Conservation (phyloP, 768 basidiomycete genomes). For the Kwoniella shandongensis region DNA sequence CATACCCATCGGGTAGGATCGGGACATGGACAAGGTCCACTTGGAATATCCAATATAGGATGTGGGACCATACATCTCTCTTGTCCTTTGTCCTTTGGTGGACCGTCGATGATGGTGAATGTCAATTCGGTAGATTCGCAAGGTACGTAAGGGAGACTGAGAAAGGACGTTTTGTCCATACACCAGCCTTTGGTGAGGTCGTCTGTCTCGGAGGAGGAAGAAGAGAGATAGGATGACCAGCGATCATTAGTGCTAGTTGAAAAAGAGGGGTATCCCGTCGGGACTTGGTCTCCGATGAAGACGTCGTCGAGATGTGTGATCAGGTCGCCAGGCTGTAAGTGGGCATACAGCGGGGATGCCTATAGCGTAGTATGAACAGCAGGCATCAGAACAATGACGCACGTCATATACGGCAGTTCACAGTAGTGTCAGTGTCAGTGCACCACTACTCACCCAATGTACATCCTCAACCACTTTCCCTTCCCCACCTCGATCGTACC, state of each 20-base stretch:
- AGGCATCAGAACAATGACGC: too few relatives aligned
- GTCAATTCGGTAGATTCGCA: constrained; percentile 51
- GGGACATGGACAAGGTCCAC: constrained; percentile 33
- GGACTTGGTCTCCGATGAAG: constrained; percentile 51
- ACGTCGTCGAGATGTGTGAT: constrained; percentile 69
- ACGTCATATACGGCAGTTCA: not conserved
- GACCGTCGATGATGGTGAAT: constrained; percentile 21
- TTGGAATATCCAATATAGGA: constrained; percentile 39
- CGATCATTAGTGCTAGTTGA: constrained; percentile 9
- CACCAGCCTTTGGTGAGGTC: constrained; percentile 64
- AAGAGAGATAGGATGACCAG: constrained; percentile 55
- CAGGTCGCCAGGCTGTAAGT: constrained; percentile 63
- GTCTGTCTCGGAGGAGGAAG: constrained; percentile 55
- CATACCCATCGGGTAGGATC: constrained; percentile 58
- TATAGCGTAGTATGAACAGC: too few relatives aligned
- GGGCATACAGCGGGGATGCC: constrained; percentile 64
- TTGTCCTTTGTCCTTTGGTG: constrained; percentile 9
- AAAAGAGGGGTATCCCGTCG: not conserved
- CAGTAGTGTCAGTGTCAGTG: not conserved
- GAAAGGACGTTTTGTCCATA: constrained; percentile 37
- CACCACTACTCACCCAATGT: constrained; percentile 57
- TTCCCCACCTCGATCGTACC: constrained; percentile 59
- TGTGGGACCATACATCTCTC: constrained; percentile 35
- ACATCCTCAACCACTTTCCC: constrained; percentile 65
- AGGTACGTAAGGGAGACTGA: constrained; percentile 2